Evolutionary conservation across 768 basidiomycete species (phyloP), one percentile per base, ranked within the genome.

Genomic region (Phylloporus scabripes): DNA sequence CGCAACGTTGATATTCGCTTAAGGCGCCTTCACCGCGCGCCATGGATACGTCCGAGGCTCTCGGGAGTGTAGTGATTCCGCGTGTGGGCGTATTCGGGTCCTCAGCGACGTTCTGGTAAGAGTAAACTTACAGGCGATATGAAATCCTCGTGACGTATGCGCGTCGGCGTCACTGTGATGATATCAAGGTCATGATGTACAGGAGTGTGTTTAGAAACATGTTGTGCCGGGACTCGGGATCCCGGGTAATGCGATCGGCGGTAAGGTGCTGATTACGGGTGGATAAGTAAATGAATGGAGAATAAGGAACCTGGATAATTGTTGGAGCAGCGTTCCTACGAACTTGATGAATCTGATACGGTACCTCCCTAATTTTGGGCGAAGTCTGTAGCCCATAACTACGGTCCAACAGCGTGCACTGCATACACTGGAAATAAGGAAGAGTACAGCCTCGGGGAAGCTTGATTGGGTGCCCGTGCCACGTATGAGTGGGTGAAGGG

Each of bases 101-200:
- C 10, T 51, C 32, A 42, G 51, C 41, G 2, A 57, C 5, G 32
- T 49, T 28, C 23, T 31, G 24, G 14, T 41, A 21, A 14, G 11
- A 31, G 34, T 33, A 20, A 53, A 23, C 21, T 28, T 6, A 7
- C 7, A 7, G 46, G 11, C 32, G 29, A 37, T n/a, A 42, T 14
- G 28, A 44, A 42, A 20, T 53, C 48, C 46, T 56, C 52, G 20
- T 50, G 43, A 44, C 38, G 44, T 42, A 53, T 60, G 37, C 56
- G 50, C 20, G 45, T 60, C 14, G 57, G 46, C 21, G 33, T 34
- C 21, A 52, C 52, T 18, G 46, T 36, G 9, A 52, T 28, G 8
- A 45, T 11, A 20, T 37, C 36, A 37, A 28, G 7, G n/a, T 24
- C 40, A 6, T 14, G 39, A 2, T 37, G 39, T 10, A 20, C 42